Base-by-base conservation (phyloP, 2,329 filamentous ascomycete genomes). In the Aspergillus tanneri region DNA sequence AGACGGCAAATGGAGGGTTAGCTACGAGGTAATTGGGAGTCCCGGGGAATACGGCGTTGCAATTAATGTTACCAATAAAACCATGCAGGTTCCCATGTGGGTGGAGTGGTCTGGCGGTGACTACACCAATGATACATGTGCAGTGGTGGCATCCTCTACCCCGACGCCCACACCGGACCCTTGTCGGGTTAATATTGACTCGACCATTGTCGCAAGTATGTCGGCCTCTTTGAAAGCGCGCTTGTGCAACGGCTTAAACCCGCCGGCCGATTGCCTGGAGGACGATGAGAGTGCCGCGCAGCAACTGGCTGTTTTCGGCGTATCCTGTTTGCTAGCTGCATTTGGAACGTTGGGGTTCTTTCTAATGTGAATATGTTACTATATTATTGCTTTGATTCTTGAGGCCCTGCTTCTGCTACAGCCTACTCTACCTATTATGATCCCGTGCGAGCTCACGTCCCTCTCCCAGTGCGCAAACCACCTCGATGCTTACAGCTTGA, bases 1-100 rank as follows among this genome's bases (percentile, higher is more conserved):
- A 3, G 93, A 97, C 74, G 87, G 88, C 60, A 97, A 97, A 77
- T 99, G 91, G 90, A 86, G 90, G 58, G 90, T 96, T 49, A 85
- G 79, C 52, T 97, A 99, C 75, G 93, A 99, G 75, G 87, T 99
- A 50, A 96, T 99, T 60, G 93, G 93, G 28, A n/a, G 41, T 21
- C 28, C 41, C 1, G 12, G 21, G 12, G 30, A 36, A 36, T 24
- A 24, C 10, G 30, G 28, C 10, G 12, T 24, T 8, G 25, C 41
- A 11, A 44, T 36, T n/a, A 34, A 35, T 25, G 21, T 44, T 21
- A 23, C 35, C 11, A 23, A 22, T 21, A n/a, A 12, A 7, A 37
- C 18, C 2, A 23, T 37, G 18, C 12, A 2, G 7, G 16, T 21
- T 8, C 35, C 28, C 4, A 2, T 4, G 7, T n/a, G 8, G 5